Base-by-base conservation (phyloP, 2,329 filamentous ascomycete species). In the Fusarium musae region DNA sequence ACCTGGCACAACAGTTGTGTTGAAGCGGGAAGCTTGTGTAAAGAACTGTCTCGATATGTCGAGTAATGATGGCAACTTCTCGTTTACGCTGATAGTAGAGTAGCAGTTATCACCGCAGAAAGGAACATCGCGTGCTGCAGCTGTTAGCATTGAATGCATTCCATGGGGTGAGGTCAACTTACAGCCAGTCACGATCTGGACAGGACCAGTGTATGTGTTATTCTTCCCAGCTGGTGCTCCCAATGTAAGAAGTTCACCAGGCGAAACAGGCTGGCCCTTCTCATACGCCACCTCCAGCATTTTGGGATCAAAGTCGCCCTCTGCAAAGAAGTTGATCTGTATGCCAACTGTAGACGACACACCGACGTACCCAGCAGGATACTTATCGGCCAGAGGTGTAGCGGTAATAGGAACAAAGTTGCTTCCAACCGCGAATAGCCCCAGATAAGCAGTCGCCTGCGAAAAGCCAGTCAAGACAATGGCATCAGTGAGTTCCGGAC, bases 21-120 rank as follows among this genome's bases (percentile, higher is more conserved):
- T 83, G 75, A 91, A 90, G 1, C 79, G 78, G 1, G 77, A 83
- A 1, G 87, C 83, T 19, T 85, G 81, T 4, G 82, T 81, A 73
- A 89, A 88, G 36, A 80, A 80, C 47, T 70, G 57, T 57, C 74
- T 78, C 0, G 85, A 85, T 28, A 78, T 77, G 16, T 83, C 85
- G 3, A 87, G 85, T 47, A 89, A 71, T 34, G 82, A 75, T 9
- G 76, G 84, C 34, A 82, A 84, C 2, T 79, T 73, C 59, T 80
- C 72, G 11, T 80, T 74, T 3, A 83, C 78, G 44, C 79, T 72
- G 19, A 80, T 82, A 0, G 85, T 87, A 26, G 80, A 82, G 6
- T 82, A 76, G 80, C 90, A 92, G 79, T 92, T 86, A 32, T 89
- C 88, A 7, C 90, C 90, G 66, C 91, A 92, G 79, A 89, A 92